Base-by-base conservation (phyloP, 345 rosid genomes). In the Psidium friedrichsthalianum region DNA sequence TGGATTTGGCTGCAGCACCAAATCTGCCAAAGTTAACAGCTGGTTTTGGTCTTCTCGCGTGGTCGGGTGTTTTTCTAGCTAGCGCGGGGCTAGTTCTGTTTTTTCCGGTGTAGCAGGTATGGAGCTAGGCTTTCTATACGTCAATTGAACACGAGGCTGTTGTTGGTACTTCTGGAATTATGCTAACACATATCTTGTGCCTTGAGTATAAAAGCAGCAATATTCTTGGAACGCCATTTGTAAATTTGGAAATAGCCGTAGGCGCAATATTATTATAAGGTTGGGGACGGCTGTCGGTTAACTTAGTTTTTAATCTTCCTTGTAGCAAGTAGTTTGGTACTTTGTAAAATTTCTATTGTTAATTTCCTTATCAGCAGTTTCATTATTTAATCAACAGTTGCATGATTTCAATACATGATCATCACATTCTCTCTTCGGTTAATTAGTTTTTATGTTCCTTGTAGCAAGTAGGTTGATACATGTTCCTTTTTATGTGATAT, bases 51-150 rank as follows among this genome's bases (percentile, higher is more conserved):
- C 91, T 93, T 86, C 82, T 96, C 80, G 99, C 99, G 57, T 96
- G 99, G 99, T 89, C 88, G 80, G 99, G 98, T 56, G 93, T 94
- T 85, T 87, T 96, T 86, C 92, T 94, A 61, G 96, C 96, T 80
- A 91, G 91, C n/a, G 88, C 89, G 21, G 98, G 98, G 64, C 90
- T 96, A 74, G 91, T 94, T 74, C 83, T 95, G 94, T 90, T 96
- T 89, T 89, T 95, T 94, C 90, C 91, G 95, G 87, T 96, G 99
- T 89, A 94, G 98, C 94, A 94, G 98, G 99, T 96, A 82, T 53
- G 40, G 57, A 53, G 32, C 57, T 49, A 27, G 24, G 55, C 57
- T 51, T 82, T 53, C 18, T 51, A 29, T n/a, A 29, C 20, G 14
- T 82, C 21, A 69, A 69, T 16, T 32, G 24, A 69, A 69, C 78